A percentile compares a stretch with the other conserved stretches of the same genome.
Evolutionary conservation across 1,284 basidiomycete species (phyloP).

Genomic region (Puccinia horiana): DNA sequence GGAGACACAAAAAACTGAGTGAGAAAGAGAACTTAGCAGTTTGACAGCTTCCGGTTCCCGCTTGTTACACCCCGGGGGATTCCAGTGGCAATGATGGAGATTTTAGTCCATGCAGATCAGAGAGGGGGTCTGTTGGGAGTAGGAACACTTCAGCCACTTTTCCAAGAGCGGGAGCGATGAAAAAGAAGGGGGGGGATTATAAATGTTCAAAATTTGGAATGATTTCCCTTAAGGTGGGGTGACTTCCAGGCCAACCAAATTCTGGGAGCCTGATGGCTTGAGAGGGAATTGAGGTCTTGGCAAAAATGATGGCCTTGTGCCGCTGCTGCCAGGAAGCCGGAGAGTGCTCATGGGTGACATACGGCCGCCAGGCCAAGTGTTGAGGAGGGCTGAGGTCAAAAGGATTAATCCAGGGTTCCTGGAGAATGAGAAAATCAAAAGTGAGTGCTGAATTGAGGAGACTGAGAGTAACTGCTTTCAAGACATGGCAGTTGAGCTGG

Average conservation of each 20-base stretch:
- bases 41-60: background rate
- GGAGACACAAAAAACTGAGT: background rate
- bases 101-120: background rate
- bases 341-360: background rate
- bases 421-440: background rate
- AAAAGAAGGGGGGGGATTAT: slow-evolving; percentile 23
- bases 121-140: background rate
- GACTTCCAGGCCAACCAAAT: background rate
- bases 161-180: background rate
- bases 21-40: background rate
- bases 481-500: no score
- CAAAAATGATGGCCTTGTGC: background rate
- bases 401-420: no score
- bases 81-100: slow-evolving; percentile 15
- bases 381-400: background rate
- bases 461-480: background rate
- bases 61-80: background rate
- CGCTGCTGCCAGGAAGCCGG: background rate
- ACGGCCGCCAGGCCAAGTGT: background rate
- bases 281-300: background rate
- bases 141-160: background rate
- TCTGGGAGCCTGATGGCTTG: background rate
- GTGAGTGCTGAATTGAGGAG: background rate
- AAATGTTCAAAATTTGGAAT: background rate
- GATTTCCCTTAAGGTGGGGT: background rate